phyloP scores from a whole-genome alignment of 1,139 yeast genomes.

The Yamadazyma conglobata region DNA sequence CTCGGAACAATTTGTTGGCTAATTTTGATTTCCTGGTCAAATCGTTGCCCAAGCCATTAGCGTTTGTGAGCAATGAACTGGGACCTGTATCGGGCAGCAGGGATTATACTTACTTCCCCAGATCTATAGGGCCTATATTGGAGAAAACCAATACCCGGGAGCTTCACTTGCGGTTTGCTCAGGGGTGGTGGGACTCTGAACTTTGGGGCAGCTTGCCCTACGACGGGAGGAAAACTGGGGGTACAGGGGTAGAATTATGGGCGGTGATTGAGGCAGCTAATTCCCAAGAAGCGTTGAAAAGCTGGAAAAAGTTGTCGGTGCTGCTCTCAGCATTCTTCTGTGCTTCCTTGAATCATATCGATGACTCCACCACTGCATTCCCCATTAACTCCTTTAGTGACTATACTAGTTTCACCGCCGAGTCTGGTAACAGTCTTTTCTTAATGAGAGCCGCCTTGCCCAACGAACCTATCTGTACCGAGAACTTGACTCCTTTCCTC shows the following conservation, averaged over 20 bases:
- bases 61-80: slow-evolving; percentile 18
- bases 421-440: slow-evolving; percentile 40
- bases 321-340: slow-evolving; percentile 89
- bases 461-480: slow-evolving; percentile 95
- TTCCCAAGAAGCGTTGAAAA: slow-evolving; percentile 50
- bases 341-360: slow-evolving; percentile 89
- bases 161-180: slow-evolving; percentile 80
- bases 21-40: slow-evolving; percentile 64
- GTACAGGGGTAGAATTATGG: slow-evolving; percentile 95
- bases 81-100: slow-evolving; percentile 11
- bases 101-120: slow-evolving; percentile 79
- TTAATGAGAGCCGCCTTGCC: slow-evolving; percentile 85
- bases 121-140: slow-evolving; percentile 75
- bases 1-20: slow-evolving; percentile 63
- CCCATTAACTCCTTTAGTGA: slow-evolving; percentile 42
- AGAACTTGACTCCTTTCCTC: slow-evolving; percentile 89
- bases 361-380: slow-evolving; percentile 70
- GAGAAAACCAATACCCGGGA: slow-evolving; percentile 66
- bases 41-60: slow-evolving; percentile 42
- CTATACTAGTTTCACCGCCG: slow-evolving; percentile 17
- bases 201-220: slow-evolving; percentile 82
- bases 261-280: slow-evolving; percentile 71
- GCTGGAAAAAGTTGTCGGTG: slow-evolving; percentile 74
- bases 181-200: slow-evolving; percentile 94
- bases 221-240: slow-evolving; percentile 75